Evolutionary conservation across 2,329 filamentous ascomycete species (phyloP).

Genomic region (Pseudonectria buxi): DNA sequence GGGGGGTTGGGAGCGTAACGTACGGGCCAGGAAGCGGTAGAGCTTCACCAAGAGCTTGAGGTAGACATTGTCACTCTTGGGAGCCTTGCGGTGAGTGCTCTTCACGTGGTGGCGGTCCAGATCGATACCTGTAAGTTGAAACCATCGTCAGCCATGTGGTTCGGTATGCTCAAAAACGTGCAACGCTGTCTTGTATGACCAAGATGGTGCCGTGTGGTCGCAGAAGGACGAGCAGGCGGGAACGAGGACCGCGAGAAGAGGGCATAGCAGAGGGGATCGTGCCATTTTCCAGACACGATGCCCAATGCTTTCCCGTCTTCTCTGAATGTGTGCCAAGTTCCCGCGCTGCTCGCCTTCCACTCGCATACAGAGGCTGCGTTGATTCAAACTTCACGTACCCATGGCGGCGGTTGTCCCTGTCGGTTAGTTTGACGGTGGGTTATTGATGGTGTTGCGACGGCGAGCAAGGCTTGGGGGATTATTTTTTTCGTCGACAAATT

Average conservation of each 20-base stretch:
- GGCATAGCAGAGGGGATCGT: neutral
- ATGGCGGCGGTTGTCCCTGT: conserved; percentile 46
- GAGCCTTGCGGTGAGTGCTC: conserved; percentile 78
- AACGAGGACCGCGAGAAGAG: neutral
- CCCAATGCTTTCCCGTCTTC: neutral
- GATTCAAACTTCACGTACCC: conserved; percentile 47
- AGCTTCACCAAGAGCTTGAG: conserved; percentile 97
- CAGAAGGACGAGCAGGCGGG: conserved; percentile 11
- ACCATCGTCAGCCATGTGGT: conserved; percentile 55
- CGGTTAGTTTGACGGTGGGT: conserved; percentile 35
- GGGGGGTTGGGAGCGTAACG: conserved; percentile 32
- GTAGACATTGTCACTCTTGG: conserved; percentile 98
- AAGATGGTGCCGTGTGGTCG: conserved; percentile 25
- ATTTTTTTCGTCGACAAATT: conserved; percentile 22
- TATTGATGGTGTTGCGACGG: conserved; percentile 23
- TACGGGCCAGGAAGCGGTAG: conserved; percentile 94
- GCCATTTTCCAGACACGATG: too few species aligned
- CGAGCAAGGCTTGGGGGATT: conserved; percentile 2
- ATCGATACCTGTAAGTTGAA: conserved; percentile 59
- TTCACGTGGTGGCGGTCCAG: conserved; percentile 63
- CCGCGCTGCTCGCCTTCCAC: conserved; percentile 30
- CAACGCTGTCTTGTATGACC: conserved; percentile 22
- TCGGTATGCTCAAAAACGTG: conserved; percentile 54
- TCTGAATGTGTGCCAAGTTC: neutral
- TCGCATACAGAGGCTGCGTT: conserved; percentile 43